Conservation (phyloP, 345 rosid genomes). For the Zanthoxylum bungeanum region DNA sequence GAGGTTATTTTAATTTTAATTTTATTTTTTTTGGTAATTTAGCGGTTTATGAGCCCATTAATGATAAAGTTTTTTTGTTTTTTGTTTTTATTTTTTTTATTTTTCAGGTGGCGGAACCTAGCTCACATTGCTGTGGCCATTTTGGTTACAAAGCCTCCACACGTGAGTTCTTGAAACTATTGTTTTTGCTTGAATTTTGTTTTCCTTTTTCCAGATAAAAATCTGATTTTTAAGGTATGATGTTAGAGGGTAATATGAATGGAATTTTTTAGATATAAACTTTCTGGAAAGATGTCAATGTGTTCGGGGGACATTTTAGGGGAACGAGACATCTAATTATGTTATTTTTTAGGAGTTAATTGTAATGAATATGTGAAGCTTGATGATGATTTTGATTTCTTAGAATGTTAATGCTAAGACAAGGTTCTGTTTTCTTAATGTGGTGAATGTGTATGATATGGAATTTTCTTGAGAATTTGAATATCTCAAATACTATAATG, state of each 20-base stretch:
- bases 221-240: not conserved
- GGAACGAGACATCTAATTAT: not conserved
- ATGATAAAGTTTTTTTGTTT: not conserved
- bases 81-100: not conserved
- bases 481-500: not conserved
- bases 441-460: not conserved
- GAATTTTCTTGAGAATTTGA: not conserved
- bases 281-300: not conserved
- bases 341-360: not conserved
- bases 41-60: not conserved
- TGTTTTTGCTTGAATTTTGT: not conserved
- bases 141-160: conserved; percentile 45
- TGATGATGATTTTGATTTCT: not conserved
- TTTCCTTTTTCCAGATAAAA: not conserved
- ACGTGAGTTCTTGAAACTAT: conserved; percentile 41
- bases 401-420: not conserved
- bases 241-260: not conserved
- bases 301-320: not conserved
- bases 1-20: conserved; percentile 43
- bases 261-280: not conserved
- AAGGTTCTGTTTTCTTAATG: not conserved
- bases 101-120: conserved; percentile 63
- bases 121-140: conserved; percentile 46
- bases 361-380: not conserved
- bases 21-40: not conserved